These are phyloP conservation scores for Mayamaea pseudoterrestris DNA, from an alignment of 108 stramenopile genomes.

Conservation along the genomic window DNA sequence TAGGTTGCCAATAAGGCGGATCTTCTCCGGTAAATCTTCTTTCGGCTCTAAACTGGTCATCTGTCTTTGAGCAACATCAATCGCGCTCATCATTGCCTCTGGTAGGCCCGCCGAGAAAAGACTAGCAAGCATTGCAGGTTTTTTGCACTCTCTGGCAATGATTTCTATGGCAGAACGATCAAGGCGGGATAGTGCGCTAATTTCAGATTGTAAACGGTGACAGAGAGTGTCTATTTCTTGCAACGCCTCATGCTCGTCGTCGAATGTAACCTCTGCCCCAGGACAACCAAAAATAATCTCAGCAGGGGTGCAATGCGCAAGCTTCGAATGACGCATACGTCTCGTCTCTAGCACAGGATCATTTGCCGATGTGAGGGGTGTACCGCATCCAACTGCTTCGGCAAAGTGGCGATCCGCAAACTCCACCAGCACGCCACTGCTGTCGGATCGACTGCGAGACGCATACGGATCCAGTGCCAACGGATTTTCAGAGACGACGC, in stretches of 20 bases:
- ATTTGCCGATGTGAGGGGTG: no score
- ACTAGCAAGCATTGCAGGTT: slow-evolving; percentile 10
- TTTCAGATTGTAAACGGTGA: no score
- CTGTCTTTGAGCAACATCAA: slow-evolving; percentile 8
- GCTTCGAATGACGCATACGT: no score
- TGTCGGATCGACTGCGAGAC: slow-evolving; percentile 1
- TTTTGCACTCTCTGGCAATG: slow-evolving; percentile 25
- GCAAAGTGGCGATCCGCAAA: slow-evolving; percentile 14
- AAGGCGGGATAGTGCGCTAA: slow-evolving; percentile 11
- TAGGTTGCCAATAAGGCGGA: slow-evolving; percentile 19
- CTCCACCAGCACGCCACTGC: slow-evolving; percentile 9
- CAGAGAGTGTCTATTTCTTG: no score
- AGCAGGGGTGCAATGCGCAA: no score
- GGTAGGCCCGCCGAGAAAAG: slow-evolving; percentile 22
- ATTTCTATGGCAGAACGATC: slow-evolving; percentile 21
- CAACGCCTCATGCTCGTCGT: no score
- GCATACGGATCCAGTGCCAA: background rate
- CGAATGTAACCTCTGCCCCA: no score
- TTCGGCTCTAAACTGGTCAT: slow-evolving; percentile 5
- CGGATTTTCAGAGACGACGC: slow-evolving; percentile 14
- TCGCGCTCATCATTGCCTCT: slow-evolving; percentile 8
- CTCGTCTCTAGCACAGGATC: no score
- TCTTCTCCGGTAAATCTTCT: slow-evolving; percentile 11
- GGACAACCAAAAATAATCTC: no score
- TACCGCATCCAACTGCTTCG: slow-evolving; percentile 1